Evolutionary conservation across 2,329 filamentous ascomycete genomes (phyloP).

Genomic region (Hypoxylon sp.): DNA sequence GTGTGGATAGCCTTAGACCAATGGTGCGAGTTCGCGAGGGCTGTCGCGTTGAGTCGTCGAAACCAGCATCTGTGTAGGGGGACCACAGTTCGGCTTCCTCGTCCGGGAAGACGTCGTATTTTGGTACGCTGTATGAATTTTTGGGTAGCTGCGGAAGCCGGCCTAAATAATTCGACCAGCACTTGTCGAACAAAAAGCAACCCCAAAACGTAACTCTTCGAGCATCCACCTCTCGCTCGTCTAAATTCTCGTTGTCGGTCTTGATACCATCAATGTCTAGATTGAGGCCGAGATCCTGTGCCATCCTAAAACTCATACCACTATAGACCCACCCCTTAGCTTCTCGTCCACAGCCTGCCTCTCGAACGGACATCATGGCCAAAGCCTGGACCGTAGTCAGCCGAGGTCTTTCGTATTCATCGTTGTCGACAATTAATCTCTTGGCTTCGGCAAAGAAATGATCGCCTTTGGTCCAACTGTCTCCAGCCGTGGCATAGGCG

Average conservation of each 20-base stretch:
- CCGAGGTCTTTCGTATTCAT: constrained; percentile 89
- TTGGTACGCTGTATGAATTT: constrained; percentile 82
- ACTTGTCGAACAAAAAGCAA: constrained; percentile 98
- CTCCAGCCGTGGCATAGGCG: constrained; percentile 74
- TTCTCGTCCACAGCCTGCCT: constrained; percentile 93
- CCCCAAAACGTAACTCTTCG: constrained; percentile 96
- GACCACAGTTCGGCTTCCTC: constrained; percentile 89
- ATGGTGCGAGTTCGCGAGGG: constrained; percentile 84
- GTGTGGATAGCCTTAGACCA: constrained; percentile 79
- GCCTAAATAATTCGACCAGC: constrained; percentile 97
- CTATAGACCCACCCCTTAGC: constrained; percentile 98
- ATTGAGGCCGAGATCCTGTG: constrained; percentile 90
- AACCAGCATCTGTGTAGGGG: constrained; percentile 86
- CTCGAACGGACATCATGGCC: constrained; percentile 93
- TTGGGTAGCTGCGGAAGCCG: constrained; percentile 86
- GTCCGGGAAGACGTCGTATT: constrained; percentile 87
- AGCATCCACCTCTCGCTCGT: constrained; percentile 87
- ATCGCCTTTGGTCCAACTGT: constrained; percentile 88
- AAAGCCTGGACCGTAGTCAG: constrained; percentile 92
- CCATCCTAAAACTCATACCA: constrained; percentile 98
- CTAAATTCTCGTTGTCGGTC: constrained; percentile 65
- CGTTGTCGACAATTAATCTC: constrained; percentile 85
- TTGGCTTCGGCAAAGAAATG: constrained; percentile 97
- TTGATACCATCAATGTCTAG: constrained; percentile 77
- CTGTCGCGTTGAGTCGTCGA: constrained; percentile 76